Percentiles rank a stretch among this genome's conserved stretches.
phyloP scores from a whole-genome alignment of 768 basidiomycete genomes.

The Xanthoconium purpureum region DNA sequence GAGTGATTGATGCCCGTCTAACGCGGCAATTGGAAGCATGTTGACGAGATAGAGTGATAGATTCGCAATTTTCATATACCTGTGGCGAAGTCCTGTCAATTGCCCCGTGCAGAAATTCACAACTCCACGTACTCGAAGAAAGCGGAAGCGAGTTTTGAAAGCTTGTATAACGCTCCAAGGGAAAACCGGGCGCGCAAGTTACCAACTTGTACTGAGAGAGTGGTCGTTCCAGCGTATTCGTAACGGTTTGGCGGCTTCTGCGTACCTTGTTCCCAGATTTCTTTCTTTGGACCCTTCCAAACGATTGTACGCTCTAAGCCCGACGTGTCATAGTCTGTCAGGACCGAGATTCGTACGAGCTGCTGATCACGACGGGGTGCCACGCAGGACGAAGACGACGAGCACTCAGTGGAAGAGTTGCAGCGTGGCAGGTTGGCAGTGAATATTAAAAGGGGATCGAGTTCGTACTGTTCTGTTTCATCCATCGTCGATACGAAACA shows the following conservation, averaged over 20 bases:
- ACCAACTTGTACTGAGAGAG: slow-evolving; percentile 49
- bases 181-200: slow-evolving; percentile 39
- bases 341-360: slow-evolving; percentile 56
- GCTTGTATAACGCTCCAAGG: slow-evolving; percentile 18
- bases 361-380: slow-evolving; percentile 46
- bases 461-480: slow-evolving; percentile 40
- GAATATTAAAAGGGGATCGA: slow-evolving; percentile 58
- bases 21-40: slow-evolving; percentile 63
- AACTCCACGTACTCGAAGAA: slow-evolving; percentile 55
- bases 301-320: slow-evolving; percentile 44
- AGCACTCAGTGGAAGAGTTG: slow-evolving; percentile 34
- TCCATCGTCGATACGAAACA: slow-evolving; percentile 45
- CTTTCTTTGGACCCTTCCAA: slow-evolving; percentile 68
- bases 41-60: slow-evolving; percentile 83
- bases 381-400: slow-evolving; percentile 46
- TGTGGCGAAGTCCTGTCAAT: slow-evolving; percentile 22
- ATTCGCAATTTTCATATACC: slow-evolving; percentile 64
- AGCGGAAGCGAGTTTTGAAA: slow-evolving; percentile 23
- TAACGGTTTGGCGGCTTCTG: not conserved
- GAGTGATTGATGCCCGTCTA: slow-evolving; percentile 71
- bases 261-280: slow-evolving; percentile 67
- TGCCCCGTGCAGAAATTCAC: not conserved
- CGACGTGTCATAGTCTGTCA: not conserved
- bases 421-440: slow-evolving; percentile 40
- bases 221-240: not conserved